These are phyloP conservation scores for Beauveria sp. DNA, from an alignment of 2,329 filamentous ascomycete genomes.

Conservation along the genomic window DNA sequence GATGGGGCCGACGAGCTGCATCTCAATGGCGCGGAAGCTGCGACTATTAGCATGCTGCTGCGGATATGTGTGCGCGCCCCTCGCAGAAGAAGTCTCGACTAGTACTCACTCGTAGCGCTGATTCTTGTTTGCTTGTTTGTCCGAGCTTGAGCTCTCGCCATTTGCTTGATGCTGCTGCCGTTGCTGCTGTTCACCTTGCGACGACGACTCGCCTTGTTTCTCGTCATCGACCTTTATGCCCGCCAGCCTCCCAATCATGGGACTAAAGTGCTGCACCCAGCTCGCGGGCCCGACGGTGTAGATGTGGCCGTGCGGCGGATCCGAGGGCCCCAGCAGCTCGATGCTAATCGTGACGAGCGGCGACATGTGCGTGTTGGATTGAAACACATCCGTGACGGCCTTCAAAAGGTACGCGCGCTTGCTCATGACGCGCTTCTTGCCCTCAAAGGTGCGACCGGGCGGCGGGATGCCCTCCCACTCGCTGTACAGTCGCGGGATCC, in stretches of 20 bases:
- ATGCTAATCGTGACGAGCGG: constrained; percentile 67
- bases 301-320: constrained; percentile 58
- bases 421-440: constrained; percentile 79
- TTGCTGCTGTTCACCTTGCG: constrained; percentile 1
- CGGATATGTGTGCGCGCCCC: no score
- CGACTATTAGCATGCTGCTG: not conserved
- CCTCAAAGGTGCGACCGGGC: constrained; percentile 50
- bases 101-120: constrained; percentile 57
- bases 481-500: constrained; percentile 51
- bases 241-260: constrained; percentile 75
- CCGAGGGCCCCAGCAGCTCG: constrained; percentile 68
- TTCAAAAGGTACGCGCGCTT: constrained; percentile 78
- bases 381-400: constrained; percentile 56
- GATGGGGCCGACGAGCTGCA: constrained; percentile 79
- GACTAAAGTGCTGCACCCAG: constrained; percentile 81
- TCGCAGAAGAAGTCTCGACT: no score
- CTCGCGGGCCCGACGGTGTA: constrained; percentile 72
- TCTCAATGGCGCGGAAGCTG: constrained; percentile 88
- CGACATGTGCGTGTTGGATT: constrained; percentile 55
- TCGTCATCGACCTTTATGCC: constrained; percentile 52
- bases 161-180: constrained; percentile 23
- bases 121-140: constrained; percentile 44
- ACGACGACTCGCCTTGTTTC: constrained; percentile 45
- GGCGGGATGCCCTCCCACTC: constrained; percentile 62
- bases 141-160: constrained; percentile 27